A percentile compares a stretch with the other conserved stretches of the same genome.
phyloP scores from a whole-genome alignment of 2,329 filamentous ascomycete genomes.

The Pyricularia sp. region DNA sequence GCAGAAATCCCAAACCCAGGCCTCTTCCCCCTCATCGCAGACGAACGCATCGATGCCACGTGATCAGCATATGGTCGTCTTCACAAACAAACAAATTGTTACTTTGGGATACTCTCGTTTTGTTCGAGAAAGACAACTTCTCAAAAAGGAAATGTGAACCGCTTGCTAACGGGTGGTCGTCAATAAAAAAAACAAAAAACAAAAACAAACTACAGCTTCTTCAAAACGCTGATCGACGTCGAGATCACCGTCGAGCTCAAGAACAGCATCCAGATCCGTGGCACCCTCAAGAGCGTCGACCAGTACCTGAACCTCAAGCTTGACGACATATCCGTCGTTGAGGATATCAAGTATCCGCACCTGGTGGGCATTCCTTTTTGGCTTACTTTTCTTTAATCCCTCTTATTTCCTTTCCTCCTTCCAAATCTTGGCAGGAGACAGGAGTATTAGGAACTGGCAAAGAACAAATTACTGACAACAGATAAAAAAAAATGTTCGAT shows the following conservation, averaged over 20 bases:
- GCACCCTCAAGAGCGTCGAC: conserved; percentile 91
- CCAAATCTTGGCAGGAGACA: too few species aligned
- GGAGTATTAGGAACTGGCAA: not conserved
- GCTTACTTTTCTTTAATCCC: not conserved
- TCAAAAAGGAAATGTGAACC: not conserved
- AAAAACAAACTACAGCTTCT: conserved; percentile 51
- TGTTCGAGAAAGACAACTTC: not conserved
- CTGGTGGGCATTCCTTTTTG: conserved; percentile 39
- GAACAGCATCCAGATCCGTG: conserved; percentile 95
- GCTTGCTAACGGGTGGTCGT: not conserved
- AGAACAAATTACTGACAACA: not conserved
- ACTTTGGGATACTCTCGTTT: not conserved
- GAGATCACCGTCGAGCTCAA: conserved; percentile 98
- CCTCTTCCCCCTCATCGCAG: not conserved
- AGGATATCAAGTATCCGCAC: conserved; percentile 91
- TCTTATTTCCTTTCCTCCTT: not conserved
- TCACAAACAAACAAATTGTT: not conserved
- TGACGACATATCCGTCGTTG: conserved; percentile 83
- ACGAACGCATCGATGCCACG: not conserved
- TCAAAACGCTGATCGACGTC: conserved; percentile 96
- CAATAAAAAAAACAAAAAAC: too few species aligned
- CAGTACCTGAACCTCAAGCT: conserved; percentile 98
- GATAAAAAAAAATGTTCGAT: not conserved
- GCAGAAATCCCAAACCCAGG: not conserved
- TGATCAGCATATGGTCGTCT: not conserved